phyloP scores from a whole-genome alignment of 805 yeast genomes.

The Blastobotrys muscicola region DNA sequence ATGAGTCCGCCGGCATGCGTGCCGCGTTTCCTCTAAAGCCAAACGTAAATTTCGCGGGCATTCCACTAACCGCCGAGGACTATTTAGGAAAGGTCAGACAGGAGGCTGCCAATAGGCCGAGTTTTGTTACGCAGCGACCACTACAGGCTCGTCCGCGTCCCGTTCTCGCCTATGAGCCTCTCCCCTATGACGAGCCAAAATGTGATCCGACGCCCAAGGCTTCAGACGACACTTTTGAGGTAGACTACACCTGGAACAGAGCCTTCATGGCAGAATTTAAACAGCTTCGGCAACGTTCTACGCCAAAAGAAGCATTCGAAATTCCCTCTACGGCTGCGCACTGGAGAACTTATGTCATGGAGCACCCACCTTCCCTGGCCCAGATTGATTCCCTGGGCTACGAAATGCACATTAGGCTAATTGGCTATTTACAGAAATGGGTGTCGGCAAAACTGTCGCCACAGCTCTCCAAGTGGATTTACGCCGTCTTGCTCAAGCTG shows the following conservation, averaged over 20 bases:
- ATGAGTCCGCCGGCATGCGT: conserved; percentile 21
- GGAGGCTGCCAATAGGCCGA: conserved; percentile 9
- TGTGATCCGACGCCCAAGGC: not conserved
- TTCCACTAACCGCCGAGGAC: conserved; percentile 2
- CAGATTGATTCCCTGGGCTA: conserved; percentile 31
- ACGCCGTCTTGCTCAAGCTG: conserved; percentile 30
- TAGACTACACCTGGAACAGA: conserved; percentile 9
- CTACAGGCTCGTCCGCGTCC: no score
- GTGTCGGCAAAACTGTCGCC: conserved; percentile 25
- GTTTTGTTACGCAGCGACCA: not conserved
- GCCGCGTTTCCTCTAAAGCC: conserved; percentile 24
- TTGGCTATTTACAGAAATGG: conserved; percentile 39
- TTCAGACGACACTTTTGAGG: not conserved
- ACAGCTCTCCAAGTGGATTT: conserved; percentile 32
- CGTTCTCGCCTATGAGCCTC: not conserved
- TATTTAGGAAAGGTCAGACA: conserved; percentile 11
- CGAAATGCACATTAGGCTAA: conserved; percentile 27
- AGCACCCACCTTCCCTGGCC: conserved; percentile 27
- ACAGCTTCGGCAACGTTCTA: conserved; percentile 6
- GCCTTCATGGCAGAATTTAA: conserved; percentile 6
- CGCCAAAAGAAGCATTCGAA: conserved; percentile 14
- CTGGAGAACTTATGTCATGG: conserved; percentile 36
- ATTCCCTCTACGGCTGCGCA: conserved; percentile 31
- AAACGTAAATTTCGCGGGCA: not conserved
- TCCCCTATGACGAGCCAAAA: not conserved